Evolutionary conservation across 768 basidiomycete species (phyloP).

Genomic region (Russula dissimulans): DNA sequence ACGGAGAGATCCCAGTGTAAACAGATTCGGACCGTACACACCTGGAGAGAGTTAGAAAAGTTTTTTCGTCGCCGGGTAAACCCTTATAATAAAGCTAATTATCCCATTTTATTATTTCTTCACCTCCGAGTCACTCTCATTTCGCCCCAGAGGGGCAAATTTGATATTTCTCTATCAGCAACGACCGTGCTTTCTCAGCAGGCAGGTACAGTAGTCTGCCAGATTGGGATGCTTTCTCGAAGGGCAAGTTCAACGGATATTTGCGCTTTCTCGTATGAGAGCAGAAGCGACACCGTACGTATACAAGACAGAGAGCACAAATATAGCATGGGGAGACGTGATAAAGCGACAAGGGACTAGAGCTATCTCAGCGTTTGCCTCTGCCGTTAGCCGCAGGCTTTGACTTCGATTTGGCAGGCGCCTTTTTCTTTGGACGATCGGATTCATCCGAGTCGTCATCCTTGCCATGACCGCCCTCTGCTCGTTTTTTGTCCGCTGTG

Average conservation of each 20-base stretch:
- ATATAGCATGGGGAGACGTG: not conserved
- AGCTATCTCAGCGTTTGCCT: constrained; percentile 15
- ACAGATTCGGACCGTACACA: no score
- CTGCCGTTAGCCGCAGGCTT: constrained; percentile 25
- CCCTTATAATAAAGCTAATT: no score
- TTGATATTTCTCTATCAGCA: no score
- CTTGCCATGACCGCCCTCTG: constrained; percentile 22
- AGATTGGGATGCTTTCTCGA: not conserved
- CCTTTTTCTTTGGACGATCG: constrained; percentile 35
- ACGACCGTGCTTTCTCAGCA: no score
- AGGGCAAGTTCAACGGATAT: not conserved
- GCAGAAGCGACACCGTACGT: constrained; percentile 9
- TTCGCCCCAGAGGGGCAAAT: no score
- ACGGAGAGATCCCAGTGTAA: no score
- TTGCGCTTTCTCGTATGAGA: not conserved
- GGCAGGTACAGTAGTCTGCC: no score
- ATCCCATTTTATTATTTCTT: no score
- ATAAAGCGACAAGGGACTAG: not conserved
- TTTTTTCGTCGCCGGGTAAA: no score
- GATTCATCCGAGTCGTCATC: constrained; percentile 33
- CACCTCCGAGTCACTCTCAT: no score
- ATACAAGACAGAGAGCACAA: constrained; percentile 11
- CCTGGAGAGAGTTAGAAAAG: no score
- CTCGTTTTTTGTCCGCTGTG: constrained; percentile 39
- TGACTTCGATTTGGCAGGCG: constrained; percentile 23